These are phyloP conservation scores for Syzygium oleosum DNA, from an alignment of 345 rosid species.

Conservation along the genomic window DNA sequence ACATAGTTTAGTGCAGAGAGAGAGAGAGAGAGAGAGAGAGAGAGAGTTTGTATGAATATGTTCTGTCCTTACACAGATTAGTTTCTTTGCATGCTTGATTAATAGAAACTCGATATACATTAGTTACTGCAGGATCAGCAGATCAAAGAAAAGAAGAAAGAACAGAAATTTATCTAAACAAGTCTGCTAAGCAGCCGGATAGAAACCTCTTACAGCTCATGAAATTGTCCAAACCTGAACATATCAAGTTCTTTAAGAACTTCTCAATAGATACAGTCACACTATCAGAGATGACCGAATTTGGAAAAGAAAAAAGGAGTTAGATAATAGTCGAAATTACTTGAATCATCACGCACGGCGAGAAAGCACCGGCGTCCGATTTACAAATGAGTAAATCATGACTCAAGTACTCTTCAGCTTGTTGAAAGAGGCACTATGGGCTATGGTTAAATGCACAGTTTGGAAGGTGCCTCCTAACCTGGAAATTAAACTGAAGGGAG, in stretches of 20 bases:
- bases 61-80: background rate
- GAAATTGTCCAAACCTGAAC: background rate
- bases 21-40: no score
- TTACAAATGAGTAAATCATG: background rate
- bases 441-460: background rate
- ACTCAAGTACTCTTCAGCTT: background rate
- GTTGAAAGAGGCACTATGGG: background rate
- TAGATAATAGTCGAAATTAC: no score
- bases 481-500: background rate
- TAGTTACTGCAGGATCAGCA: background rate
- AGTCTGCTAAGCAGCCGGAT: background rate
- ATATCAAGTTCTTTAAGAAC: background rate
- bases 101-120: background rate
- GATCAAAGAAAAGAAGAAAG: background rate
- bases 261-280: background rate
- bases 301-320: no score
- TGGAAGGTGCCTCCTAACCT: background rate
- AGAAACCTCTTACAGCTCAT: background rate
- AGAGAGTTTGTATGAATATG: background rate
- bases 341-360: background rate
- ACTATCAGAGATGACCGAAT: background rate
- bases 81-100: background rate
- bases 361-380: background rate
- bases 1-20: background rate
- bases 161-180: background rate